Base-by-base conservation (phyloP, 306 rosid genomes). In the Trifolium dubium region DNA sequence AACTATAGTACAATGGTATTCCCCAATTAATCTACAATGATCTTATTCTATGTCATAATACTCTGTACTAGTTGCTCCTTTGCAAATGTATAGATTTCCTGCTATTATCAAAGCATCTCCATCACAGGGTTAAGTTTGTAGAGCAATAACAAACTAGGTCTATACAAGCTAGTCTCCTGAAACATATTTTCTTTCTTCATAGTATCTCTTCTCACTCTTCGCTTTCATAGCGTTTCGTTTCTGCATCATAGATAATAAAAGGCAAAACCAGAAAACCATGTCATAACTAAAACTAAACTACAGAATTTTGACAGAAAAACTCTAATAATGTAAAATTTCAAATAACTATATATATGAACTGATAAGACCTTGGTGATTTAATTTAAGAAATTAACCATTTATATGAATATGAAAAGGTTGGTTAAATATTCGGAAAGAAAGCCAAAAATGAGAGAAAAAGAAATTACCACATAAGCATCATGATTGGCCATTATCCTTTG, bases 401-500 rank as follows among this genome's bases (percentile, higher is more conserved):
- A 6, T 7, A 64, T 23, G 34, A 67, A 47, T 47, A 5, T 2
- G 11, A 55, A 58, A 51, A 17, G 59, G 56, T 17, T 7, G 30
- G 59, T 8, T 51, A 0, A n/a, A 5, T 18, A 53, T 18, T 23
- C 62, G 8, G 4, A 51, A 51, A 6, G 59, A 44, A 46, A 70
- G 31, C 41, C 32, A 18, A 3, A 17, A 51, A 3, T 53, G 47
- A 39, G 71, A 23, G 18, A 53, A 2, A 17, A 37, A 59, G 54
- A 66, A 44, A 71, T 55, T 79, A 95, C 99, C 98, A 70, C 28
- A 46, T 84, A 95, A 69, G 99, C 98, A 62, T 92, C 99, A 78
- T 95, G 98, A 71, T 92, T 95, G 61, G 98, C 97, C 75, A 92
- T 75, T 82, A 95, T 95, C 86, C 99, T 89, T 68, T 85, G 88